Evolutionary conservation across 2,329 filamentous ascomycete genomes (phyloP).

Genomic region (Clarireedia monteithiana): DNA sequence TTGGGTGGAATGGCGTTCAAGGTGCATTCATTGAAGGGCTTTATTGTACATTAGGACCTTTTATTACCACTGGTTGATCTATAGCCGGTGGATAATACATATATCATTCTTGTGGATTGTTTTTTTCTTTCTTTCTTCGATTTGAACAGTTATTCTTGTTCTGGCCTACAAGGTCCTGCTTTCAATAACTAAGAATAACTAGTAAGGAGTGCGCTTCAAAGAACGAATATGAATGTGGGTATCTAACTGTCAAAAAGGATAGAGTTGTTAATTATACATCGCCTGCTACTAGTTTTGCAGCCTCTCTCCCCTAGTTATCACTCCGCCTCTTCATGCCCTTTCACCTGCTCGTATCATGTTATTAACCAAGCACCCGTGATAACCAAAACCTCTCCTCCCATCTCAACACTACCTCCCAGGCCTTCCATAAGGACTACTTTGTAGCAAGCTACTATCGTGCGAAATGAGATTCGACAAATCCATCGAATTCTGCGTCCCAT

Average conservation of each 20-base stretch:
- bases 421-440: slow-evolving; percentile 22
- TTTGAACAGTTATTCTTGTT: background rate
- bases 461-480: slow-evolving; percentile 25
- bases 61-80: background rate
- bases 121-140: background rate
- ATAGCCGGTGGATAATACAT: background rate
- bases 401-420: background rate
- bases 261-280: no score
- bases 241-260: no score
- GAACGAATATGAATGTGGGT: no score
- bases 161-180: no score
- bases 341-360: no score
- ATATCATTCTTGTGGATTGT: background rate
- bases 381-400: background rate
- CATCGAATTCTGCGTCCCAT: slow-evolving; percentile 29
- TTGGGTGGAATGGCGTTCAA: background rate
- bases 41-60: background rate
- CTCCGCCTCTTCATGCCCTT: no score
- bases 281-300: no score
- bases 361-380: background rate
- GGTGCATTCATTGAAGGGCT: background rate
- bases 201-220: no score
- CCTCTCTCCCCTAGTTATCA: no score
- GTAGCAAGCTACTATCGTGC: slow-evolving; percentile 22
- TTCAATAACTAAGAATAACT: no score